These are phyloP conservation scores for Yamadazyma songkhlaensis DNA, from an alignment of 1,139 yeast species.

Conservation along the genomic window DNA sequence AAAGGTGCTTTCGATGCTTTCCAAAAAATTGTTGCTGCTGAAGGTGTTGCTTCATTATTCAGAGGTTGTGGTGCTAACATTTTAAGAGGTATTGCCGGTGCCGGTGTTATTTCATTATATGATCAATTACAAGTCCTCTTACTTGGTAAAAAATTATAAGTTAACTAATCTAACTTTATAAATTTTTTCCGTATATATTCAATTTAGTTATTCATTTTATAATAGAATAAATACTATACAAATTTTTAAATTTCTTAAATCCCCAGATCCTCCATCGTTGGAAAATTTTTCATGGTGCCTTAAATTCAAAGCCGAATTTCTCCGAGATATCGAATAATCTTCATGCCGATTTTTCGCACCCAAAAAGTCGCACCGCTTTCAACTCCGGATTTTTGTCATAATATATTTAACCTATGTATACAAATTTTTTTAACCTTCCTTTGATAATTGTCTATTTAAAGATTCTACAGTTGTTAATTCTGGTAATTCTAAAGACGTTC, in stretches of 20 bases:
- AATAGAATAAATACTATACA: slow-evolving; percentile 11
- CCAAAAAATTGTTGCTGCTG: slow-evolving; percentile 50
- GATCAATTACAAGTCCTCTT: slow-evolving; percentile 51
- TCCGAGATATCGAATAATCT: background rate
- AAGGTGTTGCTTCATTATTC: slow-evolving; percentile 50
- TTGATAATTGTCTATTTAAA: slow-evolving; percentile 5
- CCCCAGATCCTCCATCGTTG: too few species aligned
- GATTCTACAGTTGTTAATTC: slow-evolving; percentile 14
- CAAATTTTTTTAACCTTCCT: slow-evolving; percentile 2
- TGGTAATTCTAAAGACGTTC: slow-evolving; percentile 16
- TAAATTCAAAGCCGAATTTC: background rate
- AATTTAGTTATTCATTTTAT: slow-evolving; percentile 12
- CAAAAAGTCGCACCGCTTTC: background rate
- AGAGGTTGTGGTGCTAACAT: slow-evolving; percentile 58
- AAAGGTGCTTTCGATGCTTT: slow-evolving; percentile 50
- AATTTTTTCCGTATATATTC: slow-evolving; percentile 20
- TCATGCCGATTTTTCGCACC: slow-evolving; percentile 1
- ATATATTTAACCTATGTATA: background rate
- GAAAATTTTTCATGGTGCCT: background rate
- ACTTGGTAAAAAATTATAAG: slow-evolving; percentile 48
- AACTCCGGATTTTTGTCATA: background rate
- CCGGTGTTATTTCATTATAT: slow-evolving; percentile 54
- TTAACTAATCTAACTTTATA: slow-evolving; percentile 6
- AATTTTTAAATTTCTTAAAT: too few species aligned
- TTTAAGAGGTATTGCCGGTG: slow-evolving; percentile 59